Base-by-base conservation (phyloP, 2,329 filamentous ascomycete genomes). In the Kalaharituber pfeilii region DNA sequence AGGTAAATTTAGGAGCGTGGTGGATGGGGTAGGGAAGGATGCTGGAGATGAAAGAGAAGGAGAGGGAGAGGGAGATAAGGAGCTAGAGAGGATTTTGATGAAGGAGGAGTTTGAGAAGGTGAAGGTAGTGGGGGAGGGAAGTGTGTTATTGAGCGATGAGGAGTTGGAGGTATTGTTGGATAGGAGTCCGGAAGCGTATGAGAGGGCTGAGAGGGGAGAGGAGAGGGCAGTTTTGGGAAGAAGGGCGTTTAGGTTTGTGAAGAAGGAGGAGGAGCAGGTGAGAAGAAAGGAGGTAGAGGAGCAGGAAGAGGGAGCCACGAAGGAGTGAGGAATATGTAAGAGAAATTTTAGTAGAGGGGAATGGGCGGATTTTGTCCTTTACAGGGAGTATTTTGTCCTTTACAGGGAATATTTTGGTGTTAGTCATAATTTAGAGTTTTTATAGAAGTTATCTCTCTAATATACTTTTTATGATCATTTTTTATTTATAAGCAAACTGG, bases 151-250 rank as follows among this genome's bases (percentile, higher is more conserved):
- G 30, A 84, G 78, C 42, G 78, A 91, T 49, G 72, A 76, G 25
- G 91, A 96, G 63, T 64, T 98, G 25, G 75, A 81, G 2, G 79
- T 85, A 2, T 67, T 98, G 52, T 84, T 86, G 45, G 88, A 96
- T 68, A 73, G 87, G 25, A 79, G 75, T 59, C 73, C 76, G 49
- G 78, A 79, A 63, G 80, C 80, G 2, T 83, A 81, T 69, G 60
- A 60, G 18, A 60, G 71, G 60, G 80, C 76, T 60, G 76, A 73
- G 70, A 84, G 81, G 59, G 94, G 76, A 8, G 84, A 74, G 69
- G 93, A 81, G 49, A 86, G 85, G 52, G 94, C 73, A 20, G 42
- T 47, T 15, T 13, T 47, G 15, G 42, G 61, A 49, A 5, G 57
- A 56, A 39, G 57, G 55, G 42, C 56, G 55, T 3, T 59, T 29